Percentiles rank a stretch among this genome's conserved stretches.
Evolutionary conservation across 306 rosid genomes (phyloP).

Genomic region (Pyrus pyrifolia): DNA sequence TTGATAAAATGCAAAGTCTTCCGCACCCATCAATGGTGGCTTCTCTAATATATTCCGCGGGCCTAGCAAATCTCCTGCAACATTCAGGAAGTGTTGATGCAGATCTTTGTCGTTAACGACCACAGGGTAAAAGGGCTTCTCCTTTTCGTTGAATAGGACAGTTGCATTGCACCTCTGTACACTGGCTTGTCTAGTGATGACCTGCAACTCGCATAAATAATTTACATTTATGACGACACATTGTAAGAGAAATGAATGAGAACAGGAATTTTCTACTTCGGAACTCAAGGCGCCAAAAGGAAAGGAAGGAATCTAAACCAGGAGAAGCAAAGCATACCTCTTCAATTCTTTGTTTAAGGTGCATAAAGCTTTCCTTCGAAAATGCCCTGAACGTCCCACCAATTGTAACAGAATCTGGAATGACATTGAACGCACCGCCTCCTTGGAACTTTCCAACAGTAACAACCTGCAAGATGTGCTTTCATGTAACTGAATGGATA

Average conservation of each 20-base stretch:
- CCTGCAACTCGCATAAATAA: constrained; percentile 20
- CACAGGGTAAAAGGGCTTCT: constrained; percentile 25
- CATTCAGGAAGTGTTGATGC: constrained; percentile 23
- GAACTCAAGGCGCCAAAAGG: not conserved
- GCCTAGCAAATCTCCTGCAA: constrained; percentile 31
- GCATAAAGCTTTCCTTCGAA: constrained; percentile 44
- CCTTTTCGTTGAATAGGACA: constrained; percentile 15
- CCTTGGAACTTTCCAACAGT: constrained; percentile 65
- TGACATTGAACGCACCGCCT: constrained; percentile 80
- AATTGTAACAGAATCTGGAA: constrained; percentile 80
- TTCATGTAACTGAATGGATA: not conserved
- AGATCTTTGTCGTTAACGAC: constrained; percentile 28
- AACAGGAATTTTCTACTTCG: not conserved
- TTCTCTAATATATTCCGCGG: constrained; percentile 12
- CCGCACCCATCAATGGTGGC: constrained; percentile 32
- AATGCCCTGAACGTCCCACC: constrained; percentile 87
- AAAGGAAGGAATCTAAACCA: not conserved
- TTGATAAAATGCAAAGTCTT: constrained; percentile 38
- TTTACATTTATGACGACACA: not conserved
- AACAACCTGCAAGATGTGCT: constrained; percentile 47
- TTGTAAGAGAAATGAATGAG: not conserved
- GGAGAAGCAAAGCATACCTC: constrained; percentile 39
- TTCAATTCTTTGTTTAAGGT: constrained; percentile 50
- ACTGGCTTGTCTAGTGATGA: constrained; percentile 34
- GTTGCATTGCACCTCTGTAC: constrained; percentile 53